These are phyloP conservation scores for Globisporangium cederbergense DNA, from an alignment of 352 stramenopile genomes.

Conservation along the genomic window DNA sequence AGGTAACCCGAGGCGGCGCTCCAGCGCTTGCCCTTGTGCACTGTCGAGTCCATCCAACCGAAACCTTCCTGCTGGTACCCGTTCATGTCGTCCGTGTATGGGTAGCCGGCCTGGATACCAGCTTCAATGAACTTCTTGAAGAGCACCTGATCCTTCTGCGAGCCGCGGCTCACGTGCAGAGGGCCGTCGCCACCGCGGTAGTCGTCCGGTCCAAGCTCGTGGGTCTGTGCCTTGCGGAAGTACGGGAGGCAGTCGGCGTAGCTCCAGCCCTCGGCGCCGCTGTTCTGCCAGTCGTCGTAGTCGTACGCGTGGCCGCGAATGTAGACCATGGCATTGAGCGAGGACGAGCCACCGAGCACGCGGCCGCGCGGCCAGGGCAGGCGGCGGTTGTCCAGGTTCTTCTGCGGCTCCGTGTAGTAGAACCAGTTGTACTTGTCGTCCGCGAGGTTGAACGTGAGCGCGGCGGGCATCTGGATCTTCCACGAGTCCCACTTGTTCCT, in stretches of 20 bases:
- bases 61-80: slow-evolving; percentile 88
- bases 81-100: slow-evolving; percentile 89
- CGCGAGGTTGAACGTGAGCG: slow-evolving; percentile 80
- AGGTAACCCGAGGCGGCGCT: slow-evolving; percentile 77
- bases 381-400: slow-evolving; percentile 69
- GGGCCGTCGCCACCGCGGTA: slow-evolving; percentile 84
- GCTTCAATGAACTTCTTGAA: slow-evolving; percentile 90
- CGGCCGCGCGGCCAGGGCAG: slow-evolving; percentile 85
- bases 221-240: slow-evolving; percentile 83
- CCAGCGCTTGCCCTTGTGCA: slow-evolving; percentile 80
- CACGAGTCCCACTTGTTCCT: slow-evolving; percentile 84
- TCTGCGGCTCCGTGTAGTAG: slow-evolving; percentile 86
- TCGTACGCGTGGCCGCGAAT: slow-evolving; percentile 85
- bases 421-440: slow-evolving; percentile 88
- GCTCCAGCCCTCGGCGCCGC: slow-evolving; percentile 75
- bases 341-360: slow-evolving; percentile 87
- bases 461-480: slow-evolving; percentile 90
- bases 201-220: slow-evolving; percentile 68
- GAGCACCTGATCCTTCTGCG: slow-evolving; percentile 80
- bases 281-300: slow-evolving; percentile 84
- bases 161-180: slow-evolving; percentile 71
- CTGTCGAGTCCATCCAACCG: slow-evolving; percentile 89
- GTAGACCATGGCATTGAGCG: slow-evolving; percentile 91
- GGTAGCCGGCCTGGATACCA: slow-evolving; percentile 80
- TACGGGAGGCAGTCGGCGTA: slow-evolving; percentile 87